phyloP scores from a whole-genome alignment of 1,139 yeast genomes.

The Suhomyces maxii region DNA sequence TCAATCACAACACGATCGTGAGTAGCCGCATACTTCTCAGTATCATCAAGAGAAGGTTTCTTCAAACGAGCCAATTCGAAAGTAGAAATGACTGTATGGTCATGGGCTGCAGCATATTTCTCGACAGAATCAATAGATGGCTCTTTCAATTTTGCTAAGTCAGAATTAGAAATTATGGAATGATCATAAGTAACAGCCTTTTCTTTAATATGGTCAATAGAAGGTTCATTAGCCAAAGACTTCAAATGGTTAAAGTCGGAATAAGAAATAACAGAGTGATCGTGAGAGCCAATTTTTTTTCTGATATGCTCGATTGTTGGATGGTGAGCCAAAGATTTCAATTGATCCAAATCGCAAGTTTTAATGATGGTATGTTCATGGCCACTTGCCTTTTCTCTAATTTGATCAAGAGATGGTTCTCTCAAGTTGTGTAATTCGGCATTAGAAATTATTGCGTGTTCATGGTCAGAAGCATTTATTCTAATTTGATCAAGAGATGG shows the following conservation, averaged over 20 bases:
- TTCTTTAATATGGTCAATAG: constrained; percentile 21
- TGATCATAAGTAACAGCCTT: constrained; percentile 4
- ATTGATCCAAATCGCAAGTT: constrained; percentile 12
- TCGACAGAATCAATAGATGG: constrained; percentile 18
- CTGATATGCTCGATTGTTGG: constrained; percentile 26
- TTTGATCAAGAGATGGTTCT: constrained; percentile 23
- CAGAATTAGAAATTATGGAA: constrained; percentile 3
- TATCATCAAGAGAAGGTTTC: constrained; percentile 16
- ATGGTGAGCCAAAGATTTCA: constrained; percentile 10
- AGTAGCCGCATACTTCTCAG: constrained; percentile 12
- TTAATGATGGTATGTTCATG: constrained; percentile 15
- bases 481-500: constrained; percentile 22
- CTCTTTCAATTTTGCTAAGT: constrained; percentile 16
- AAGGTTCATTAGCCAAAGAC: constrained; percentile 19
- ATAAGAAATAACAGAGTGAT: constrained; percentile 6
- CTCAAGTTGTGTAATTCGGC: constrained; percentile 16
- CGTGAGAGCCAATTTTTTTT: constrained; percentile 15
- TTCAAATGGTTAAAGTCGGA: constrained; percentile 17
- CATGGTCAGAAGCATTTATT: constrained; percentile 14
- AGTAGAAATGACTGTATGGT: constrained; percentile 5
- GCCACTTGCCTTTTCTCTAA: constrained; percentile 16
- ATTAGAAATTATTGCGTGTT: constrained; percentile 5
- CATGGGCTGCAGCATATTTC: constrained; percentile 1
- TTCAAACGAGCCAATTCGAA: constrained; percentile 16
- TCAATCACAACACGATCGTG: not conserved